Percentiles rank a stretch among this genome's conserved stretches.
Evolutionary conservation across 441 rosid species (phyloP).

Genomic region (Croton laevigatus): DNA sequence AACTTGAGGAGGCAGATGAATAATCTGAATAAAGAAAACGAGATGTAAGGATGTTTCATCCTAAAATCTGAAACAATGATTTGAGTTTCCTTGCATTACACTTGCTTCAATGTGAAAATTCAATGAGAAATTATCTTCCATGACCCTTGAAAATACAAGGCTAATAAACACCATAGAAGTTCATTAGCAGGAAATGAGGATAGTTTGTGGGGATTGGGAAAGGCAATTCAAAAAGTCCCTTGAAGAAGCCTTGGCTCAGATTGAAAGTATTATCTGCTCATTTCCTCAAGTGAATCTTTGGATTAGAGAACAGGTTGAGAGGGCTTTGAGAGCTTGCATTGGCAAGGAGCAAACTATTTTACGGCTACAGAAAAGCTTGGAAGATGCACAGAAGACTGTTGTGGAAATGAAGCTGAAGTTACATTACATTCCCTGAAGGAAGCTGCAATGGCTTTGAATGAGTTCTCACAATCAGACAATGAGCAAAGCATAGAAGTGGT

Average conservation of each 20-base stretch:
- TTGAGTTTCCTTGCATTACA: not conserved
- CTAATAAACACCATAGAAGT: slow-evolving; percentile 51
- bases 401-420: slow-evolving; percentile 77
- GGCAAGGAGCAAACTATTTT: slow-evolving; percentile 80
- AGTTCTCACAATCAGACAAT: slow-evolving; percentile 37
- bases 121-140: slow-evolving; percentile 44
- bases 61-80: slow-evolving; percentile 10
- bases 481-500: slow-evolving; percentile 39
- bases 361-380: slow-evolving; percentile 77
- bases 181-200: slow-evolving; percentile 57
- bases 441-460: slow-evolving; percentile 64
- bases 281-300: slow-evolving; percentile 66
- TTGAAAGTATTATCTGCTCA: slow-evolving; percentile 61
- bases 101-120: slow-evolving; percentile 5
- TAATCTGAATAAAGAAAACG: slow-evolving; percentile 62
- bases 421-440: slow-evolving; percentile 65
- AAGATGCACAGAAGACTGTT: slow-evolving; percentile 75
- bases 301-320: slow-evolving; percentile 72
- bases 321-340: slow-evolving; percentile 73
- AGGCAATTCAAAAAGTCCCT: slow-evolving; percentile 83
- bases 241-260: slow-evolving; percentile 69
- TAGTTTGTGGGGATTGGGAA: slow-evolving; percentile 73
- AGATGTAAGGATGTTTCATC: slow-evolving; percentile 45
- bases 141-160: slow-evolving; percentile 56
- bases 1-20: slow-evolving; percentile 51